A percentile compares a stretch with the other conserved stretches of the same genome.
Conservation (phyloP, 2,329 filamentous ascomycete genomes). For the Raffaelea arxii region DNA sequence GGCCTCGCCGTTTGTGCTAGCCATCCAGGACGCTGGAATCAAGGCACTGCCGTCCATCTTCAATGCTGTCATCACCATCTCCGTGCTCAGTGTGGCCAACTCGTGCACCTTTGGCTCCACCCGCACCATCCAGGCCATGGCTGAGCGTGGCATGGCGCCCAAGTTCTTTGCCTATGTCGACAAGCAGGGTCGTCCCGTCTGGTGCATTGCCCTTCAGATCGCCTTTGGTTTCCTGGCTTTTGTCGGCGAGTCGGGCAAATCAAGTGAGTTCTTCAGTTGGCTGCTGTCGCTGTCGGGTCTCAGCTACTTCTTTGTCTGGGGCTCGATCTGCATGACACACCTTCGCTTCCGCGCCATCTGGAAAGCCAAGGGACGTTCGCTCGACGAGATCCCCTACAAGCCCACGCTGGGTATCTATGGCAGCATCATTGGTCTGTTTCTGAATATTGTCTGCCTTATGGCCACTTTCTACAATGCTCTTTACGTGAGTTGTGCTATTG, state of each 20-base stretch:
- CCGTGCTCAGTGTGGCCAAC: constrained; percentile 42
- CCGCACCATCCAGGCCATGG: constrained; percentile 40
- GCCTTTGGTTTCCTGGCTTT: constrained; percentile 51
- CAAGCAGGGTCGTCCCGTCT: constrained; percentile 47
- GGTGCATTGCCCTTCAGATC: constrained; percentile 42
- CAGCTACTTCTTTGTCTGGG: constrained; percentile 68
- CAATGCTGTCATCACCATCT: constrained; percentile 42
- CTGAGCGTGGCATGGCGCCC: constrained; percentile 41
- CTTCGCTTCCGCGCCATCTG: constrained; percentile 57
- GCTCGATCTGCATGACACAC: constrained; percentile 54
- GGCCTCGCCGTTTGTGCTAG: constrained; percentile 41
- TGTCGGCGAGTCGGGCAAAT: constrained; percentile 35
- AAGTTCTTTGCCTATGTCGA: constrained; percentile 51
- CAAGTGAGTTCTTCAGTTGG: constrained; percentile 48
- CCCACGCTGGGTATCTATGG: constrained; percentile 50
- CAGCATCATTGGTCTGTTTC: constrained; percentile 56
- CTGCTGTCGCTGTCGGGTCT: constrained; percentile 63
- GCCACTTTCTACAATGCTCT: constrained; percentile 65
- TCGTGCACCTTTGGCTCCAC: constrained; percentile 41
- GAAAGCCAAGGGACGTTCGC: constrained; percentile 45
- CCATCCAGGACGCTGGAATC: constrained; percentile 40
- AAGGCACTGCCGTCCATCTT: constrained; percentile 40
- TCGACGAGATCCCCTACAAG: constrained; percentile 38
- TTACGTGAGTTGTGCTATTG: constrained; percentile 26
- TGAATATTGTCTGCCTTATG: constrained; percentile 59